These are phyloP conservation scores for Thermothielavioides terrestris DNA, from an alignment of 495 filamentous ascomycete genomes.

Conservation along the genomic window DNA sequence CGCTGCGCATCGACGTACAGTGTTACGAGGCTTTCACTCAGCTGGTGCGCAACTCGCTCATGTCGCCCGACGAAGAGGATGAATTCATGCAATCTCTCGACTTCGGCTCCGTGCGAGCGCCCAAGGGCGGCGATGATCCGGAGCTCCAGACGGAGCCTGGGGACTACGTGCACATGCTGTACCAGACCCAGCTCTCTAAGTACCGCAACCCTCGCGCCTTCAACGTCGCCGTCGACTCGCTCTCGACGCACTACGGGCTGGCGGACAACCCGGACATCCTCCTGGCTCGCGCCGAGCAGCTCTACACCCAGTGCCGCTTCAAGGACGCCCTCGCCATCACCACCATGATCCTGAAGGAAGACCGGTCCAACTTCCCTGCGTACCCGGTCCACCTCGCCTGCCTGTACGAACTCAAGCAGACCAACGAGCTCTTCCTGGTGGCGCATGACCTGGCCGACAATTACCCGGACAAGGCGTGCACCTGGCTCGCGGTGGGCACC, in stretches of 20 bases:
- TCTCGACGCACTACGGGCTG: conserved; percentile 90
- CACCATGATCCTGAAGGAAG: conserved; percentile 63
- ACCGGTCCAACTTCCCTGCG: conserved; percentile 81
- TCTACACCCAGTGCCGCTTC: conserved; percentile 94
- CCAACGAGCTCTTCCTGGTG: conserved; percentile 82
- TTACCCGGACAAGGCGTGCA: conserved; percentile 80
- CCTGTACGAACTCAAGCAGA: conserved; percentile 77
- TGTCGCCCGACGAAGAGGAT: conserved; percentile 97
- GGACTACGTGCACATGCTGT: conserved; percentile 92
- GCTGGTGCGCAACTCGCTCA: conserved; percentile 91
- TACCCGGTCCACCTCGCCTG: conserved; percentile 91
- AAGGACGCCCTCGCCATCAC: conserved; percentile 78
- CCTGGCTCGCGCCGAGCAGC: conserved; percentile 80
- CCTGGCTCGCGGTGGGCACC: conserved; percentile 88
- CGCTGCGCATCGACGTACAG: conserved; percentile 91
- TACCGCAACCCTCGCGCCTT: conserved; percentile 82
- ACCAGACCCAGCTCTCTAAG: conserved; percentile 92
- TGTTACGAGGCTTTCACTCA: conserved; percentile 98
- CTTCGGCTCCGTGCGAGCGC: conserved; percentile 67
- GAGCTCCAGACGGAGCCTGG: conserved; percentile 68
- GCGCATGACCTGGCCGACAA: conserved; percentile 91
- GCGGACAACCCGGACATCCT: conserved; percentile 81
- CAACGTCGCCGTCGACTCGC: conserved; percentile 76
- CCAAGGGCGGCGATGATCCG: conserved; percentile 33
- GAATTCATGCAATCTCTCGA: conserved; percentile 84